A percentile compares a stretch with the other conserved stretches of the same genome.
These are phyloP conservation scores for Fagopyrum tataricum DNA, from an alignment of 148 eudicot genomes.

Conservation along the genomic window DNA sequence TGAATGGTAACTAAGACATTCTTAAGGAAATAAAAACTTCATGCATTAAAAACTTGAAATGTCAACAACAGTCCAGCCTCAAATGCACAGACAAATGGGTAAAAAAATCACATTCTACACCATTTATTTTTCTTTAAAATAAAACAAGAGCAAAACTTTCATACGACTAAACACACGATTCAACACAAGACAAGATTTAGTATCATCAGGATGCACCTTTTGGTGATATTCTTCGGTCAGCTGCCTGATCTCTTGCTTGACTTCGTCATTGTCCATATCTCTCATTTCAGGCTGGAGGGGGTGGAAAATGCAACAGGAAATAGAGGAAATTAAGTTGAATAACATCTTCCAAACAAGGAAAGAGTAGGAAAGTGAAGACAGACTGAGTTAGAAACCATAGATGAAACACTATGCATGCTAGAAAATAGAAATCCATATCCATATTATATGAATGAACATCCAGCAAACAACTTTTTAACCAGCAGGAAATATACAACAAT, in stretches of 20 bases:
- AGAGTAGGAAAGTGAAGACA: background rate
- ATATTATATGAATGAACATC: background rate
- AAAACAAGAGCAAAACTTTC: background rate
- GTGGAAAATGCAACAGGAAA: background rate
- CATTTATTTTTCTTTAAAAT: too few species aligned
- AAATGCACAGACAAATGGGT: background rate
- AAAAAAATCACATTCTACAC: constrained; percentile 1
- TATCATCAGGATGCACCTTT: constrained; percentile 31
- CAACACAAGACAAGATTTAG: background rate
- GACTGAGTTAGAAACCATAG: background rate
- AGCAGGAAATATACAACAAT: background rate
- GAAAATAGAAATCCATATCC: background rate
- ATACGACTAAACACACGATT: background rate
- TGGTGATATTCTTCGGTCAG: constrained; percentile 31
- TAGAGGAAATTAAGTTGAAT: background rate
- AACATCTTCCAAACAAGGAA: background rate
- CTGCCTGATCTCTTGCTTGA: constrained; percentile 29
- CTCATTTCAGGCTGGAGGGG: constrained; percentile 36
- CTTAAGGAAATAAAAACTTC: background rate
- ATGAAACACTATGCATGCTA: background rate
- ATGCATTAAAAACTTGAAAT: constrained; percentile 4
- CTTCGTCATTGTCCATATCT: constrained; percentile 35
- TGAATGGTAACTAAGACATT: background rate
- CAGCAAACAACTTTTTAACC: background rate
- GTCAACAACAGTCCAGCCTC: background rate